Percentiles rank a stretch among this genome's conserved stretches.
Evolutionary conservation across 768 basidiomycete species (phyloP).

Genomic region (Suillus ampliporus): DNA sequence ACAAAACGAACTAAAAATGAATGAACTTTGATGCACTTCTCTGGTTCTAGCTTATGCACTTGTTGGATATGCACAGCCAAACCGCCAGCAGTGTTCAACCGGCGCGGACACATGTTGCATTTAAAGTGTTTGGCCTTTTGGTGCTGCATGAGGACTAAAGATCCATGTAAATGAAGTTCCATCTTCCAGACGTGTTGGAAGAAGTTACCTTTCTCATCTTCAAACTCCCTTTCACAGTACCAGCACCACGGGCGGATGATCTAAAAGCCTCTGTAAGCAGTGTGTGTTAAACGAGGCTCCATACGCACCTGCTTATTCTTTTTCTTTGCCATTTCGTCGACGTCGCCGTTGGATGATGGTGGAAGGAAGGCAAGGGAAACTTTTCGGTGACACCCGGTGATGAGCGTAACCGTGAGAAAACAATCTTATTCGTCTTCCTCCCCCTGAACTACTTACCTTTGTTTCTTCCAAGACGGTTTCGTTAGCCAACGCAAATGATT

Average conservation of each 20-base stretch:
- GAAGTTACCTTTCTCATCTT: slow-evolving; percentile 93
- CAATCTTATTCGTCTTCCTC: not conserved
- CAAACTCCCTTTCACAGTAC: slow-evolving; percentile 99
- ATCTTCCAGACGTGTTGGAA: slow-evolving; percentile 1
- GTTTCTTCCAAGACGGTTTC: not conserved
- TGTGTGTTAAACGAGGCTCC: not conserved
- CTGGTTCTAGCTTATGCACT: slow-evolving; percentile 98
- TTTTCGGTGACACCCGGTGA: slow-evolving; percentile 13
- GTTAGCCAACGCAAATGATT: slow-evolving; percentile 41
- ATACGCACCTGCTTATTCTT: slow-evolving; percentile 54
- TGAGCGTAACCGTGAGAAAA: slow-evolving; percentile 25
- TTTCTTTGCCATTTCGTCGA: slow-evolving; percentile 53
- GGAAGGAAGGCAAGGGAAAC: slow-evolving; percentile 23
- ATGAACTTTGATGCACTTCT: slow-evolving; percentile 48
- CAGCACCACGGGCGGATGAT: slow-evolving; percentile 95
- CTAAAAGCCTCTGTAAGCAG: slow-evolving; percentile 42
- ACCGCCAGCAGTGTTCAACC: slow-evolving; percentile 97
- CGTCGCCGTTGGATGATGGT: slow-evolving; percentile 13
- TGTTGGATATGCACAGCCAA: slow-evolving; percentile 98
- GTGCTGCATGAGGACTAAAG: slow-evolving; percentile 93
- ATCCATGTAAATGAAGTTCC: slow-evolving; percentile 6
- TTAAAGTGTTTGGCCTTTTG: slow-evolving; percentile 99
- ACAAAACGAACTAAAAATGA: not conserved
- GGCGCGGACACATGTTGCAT: slow-evolving; percentile 92
- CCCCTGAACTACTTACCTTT: no score